These are phyloP conservation scores for Cladosporium sp. DNA, from an alignment of 2,329 filamentous ascomycete genomes.

Conservation along the genomic window DNA sequence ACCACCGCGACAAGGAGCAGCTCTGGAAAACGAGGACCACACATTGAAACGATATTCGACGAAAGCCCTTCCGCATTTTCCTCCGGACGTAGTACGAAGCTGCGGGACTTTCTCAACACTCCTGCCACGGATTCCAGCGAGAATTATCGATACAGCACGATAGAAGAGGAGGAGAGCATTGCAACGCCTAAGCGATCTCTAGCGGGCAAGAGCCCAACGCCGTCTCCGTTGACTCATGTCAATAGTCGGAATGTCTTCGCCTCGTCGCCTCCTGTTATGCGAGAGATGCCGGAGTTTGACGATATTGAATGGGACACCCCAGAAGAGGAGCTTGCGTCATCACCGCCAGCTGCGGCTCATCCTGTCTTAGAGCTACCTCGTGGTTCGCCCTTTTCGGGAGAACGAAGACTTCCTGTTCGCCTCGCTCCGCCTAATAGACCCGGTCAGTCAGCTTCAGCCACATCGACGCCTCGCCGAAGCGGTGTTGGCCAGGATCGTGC, in stretches of 20 bases:
- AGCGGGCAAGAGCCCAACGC: conserved; percentile 30
- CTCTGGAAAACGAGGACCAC: conserved; percentile 62
- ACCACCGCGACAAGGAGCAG: conserved; percentile 61
- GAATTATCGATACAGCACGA: conserved; percentile 40
- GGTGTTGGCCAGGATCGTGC: conserved; percentile 40
- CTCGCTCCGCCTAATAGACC: conserved; percentile 22
- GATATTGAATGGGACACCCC: conserved; percentile 34
- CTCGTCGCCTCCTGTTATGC: conserved; percentile 43
- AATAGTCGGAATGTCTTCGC: conserved; percentile 31
- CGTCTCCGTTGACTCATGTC: conserved; percentile 34
- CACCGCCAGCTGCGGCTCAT: conserved; percentile 3
- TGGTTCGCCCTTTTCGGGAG: background rate
- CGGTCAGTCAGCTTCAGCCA: conserved; percentile 27
- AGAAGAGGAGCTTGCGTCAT: conserved; percentile 24
- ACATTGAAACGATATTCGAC: conserved; percentile 75
- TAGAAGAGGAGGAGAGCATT: conserved; percentile 48
- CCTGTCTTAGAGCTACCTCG: conserved; percentile 2
- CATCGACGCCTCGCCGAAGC: conserved; percentile 35
- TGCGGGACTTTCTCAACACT: conserved; percentile 46
- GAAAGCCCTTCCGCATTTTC: conserved; percentile 53
- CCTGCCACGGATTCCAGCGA: conserved; percentile 31
- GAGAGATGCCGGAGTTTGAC: conserved; percentile 34
- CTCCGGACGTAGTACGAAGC: conserved; percentile 31
- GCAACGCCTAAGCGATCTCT: conserved; percentile 44
- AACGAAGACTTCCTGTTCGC: conserved; percentile 19